A percentile compares a stretch with the other conserved stretches of the same genome.
Conservation (phyloP, 768 basidiomycete genomes). For the Auricularia sp. region DNA sequence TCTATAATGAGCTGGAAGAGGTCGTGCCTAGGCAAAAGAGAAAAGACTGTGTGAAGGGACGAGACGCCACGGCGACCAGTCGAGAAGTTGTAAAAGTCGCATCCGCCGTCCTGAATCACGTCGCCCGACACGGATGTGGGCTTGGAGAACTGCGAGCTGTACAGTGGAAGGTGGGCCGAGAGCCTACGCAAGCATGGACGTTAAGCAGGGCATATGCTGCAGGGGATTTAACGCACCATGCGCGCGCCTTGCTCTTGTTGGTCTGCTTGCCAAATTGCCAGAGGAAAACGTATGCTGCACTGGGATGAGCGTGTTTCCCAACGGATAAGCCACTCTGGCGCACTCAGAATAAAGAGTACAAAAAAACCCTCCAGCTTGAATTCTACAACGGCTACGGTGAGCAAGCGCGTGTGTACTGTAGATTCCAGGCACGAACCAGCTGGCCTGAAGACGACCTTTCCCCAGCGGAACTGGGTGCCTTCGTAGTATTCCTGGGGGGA, state of each 20-base stretch:
- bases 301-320: neutral
- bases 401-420: neutral
- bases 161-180: slow-evolving; percentile 44
- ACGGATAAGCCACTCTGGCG: neutral
- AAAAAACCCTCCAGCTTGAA: slow-evolving; percentile 59
- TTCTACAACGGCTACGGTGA: slow-evolving; percentile 24
- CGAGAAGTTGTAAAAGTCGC: slow-evolving; percentile 78
- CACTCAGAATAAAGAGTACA: slow-evolving; percentile 33
- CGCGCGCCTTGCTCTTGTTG: slow-evolving; percentile 51
- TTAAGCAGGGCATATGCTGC: slow-evolving; percentile 1
- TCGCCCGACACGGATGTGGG: slow-evolving; percentile 38
- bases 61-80: slow-evolving; percentile 72
- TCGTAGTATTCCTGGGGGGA: slow-evolving; percentile 45
- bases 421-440: slow-evolving; percentile 33
- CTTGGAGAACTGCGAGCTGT: slow-evolving; percentile 64
- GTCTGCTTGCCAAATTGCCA: slow-evolving; percentile 48
- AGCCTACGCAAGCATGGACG: slow-evolving; percentile 36
- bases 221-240: slow-evolving; percentile 41
- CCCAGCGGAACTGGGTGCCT: slow-evolving; percentile 67
- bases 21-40: slow-evolving; percentile 78
- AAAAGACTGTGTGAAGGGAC: slow-evolving; percentile 71
- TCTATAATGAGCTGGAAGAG: slow-evolving; percentile 34
- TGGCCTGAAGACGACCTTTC: slow-evolving; percentile 69
- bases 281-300: slow-evolving; percentile 38
- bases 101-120: slow-evolving; percentile 56